A percentile compares a stretch with the other conserved stretches of the same genome.
phyloP scores from a whole-genome alignment of 176 grass and related monocot genomes.

The Dactylis glomerata region DNA sequence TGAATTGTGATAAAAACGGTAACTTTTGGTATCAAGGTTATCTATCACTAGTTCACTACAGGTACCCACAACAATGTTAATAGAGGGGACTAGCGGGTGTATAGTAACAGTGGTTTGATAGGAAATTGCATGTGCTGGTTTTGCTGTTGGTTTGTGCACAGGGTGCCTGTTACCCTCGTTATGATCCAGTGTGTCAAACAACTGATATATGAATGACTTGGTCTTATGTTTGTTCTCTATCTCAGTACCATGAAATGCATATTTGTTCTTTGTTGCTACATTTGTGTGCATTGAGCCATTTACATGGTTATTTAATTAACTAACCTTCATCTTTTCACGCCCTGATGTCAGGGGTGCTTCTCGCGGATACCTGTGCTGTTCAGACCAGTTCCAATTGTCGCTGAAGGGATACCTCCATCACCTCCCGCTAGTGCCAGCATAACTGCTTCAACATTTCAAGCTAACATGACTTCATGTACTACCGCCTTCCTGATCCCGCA shows the following conservation, averaged over 20 bases:
- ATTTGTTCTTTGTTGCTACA: slow-evolving; percentile 3
- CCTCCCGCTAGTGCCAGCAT: slow-evolving; percentile 11
- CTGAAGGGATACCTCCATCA: slow-evolving; percentile 17
- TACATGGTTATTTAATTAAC: not conserved
- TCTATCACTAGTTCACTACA: not conserved
- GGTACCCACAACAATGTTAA: not conserved
- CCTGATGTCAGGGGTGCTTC: slow-evolving; percentile 32
- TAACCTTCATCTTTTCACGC: slow-evolving; percentile 4
- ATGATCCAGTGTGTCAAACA: not conserved
- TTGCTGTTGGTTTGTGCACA: not conserved
- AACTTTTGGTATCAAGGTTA: slow-evolving; percentile 15
- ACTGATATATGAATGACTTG: not conserved
- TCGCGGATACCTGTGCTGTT: slow-evolving; percentile 26
- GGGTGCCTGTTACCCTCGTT: not conserved
- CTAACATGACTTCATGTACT: slow-evolving; percentile 39
- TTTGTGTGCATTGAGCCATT: not conserved
- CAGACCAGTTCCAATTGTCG: slow-evolving; percentile 19
- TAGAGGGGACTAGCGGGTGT: not conserved
- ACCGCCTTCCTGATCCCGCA: slow-evolving; percentile 16
- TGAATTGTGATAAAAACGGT: not conserved
- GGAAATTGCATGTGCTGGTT: not conserved
- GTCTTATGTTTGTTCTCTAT: not conserved
- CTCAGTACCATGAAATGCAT: not conserved
- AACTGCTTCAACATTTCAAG: slow-evolving; percentile 21
- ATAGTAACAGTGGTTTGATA: not conserved